Conservation (phyloP, 495 filamentous ascomycete genomes). For the Penicillium verhagenii region DNA sequence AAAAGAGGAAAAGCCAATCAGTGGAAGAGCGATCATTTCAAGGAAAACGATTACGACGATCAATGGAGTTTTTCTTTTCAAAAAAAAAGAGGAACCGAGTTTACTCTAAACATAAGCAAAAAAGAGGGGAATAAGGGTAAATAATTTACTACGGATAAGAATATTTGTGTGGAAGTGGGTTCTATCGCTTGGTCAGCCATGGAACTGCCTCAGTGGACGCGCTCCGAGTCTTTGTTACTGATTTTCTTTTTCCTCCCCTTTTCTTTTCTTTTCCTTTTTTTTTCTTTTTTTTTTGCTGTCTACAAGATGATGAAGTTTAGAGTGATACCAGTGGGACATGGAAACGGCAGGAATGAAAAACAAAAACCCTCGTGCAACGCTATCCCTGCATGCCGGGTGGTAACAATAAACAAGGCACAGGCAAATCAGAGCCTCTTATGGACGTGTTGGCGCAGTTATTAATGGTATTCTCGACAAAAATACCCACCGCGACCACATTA, state of each 20-base stretch:
- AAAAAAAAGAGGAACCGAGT: too few species aligned
- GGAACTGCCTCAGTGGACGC: neutral
- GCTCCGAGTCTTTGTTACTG: neutral
- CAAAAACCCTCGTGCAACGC: constrained; percentile 15
- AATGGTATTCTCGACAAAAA: constrained; percentile 14
- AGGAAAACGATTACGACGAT: constrained; percentile 1
- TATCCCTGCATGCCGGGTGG: constrained; percentile 33
- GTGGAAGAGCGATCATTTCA: neutral
- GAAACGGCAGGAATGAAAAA: constrained; percentile 33
- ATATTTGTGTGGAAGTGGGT: neutral
- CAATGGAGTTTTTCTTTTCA: neutral
- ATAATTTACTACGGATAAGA: neutral
- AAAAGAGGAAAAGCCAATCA: neutral
- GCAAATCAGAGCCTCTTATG: constrained; percentile 11
- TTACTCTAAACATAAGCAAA: too few species aligned
- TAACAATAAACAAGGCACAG: constrained; percentile 29
- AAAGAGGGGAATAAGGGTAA: too few species aligned
- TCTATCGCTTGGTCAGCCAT: neutral
- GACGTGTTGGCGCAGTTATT: constrained; percentile 1
- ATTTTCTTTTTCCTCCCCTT: neutral
- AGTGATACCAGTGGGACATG: constrained; percentile 10
- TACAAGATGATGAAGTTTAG: neutral
- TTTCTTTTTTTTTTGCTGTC: neutral
- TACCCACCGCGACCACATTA: constrained; percentile 14
- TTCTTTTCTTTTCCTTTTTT: neutral